A percentile compares a stretch with the other conserved stretches of the same genome.
Conservation (phyloP, 805 yeast genomes). For the Kuraishia hungarica region DNA sequence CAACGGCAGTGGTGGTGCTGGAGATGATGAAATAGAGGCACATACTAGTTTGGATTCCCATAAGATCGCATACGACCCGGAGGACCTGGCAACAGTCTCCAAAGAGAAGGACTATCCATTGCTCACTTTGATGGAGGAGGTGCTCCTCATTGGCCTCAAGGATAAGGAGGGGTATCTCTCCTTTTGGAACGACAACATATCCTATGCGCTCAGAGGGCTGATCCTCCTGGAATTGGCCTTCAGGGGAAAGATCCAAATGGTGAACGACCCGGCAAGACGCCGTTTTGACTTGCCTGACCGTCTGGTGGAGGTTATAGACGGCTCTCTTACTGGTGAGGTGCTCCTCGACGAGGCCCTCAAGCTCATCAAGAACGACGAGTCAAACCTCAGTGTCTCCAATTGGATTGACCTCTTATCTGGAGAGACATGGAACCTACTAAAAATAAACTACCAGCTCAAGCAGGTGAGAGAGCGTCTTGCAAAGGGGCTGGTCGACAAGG, state of each 20-base stretch:
- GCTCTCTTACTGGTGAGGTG: constrained; percentile 88
- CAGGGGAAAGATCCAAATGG: constrained; percentile 80
- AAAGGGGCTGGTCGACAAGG: constrained; percentile 95
- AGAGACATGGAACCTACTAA: constrained; percentile 95
- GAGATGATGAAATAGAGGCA: constrained; percentile 4
- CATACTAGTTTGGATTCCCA: constrained; percentile 28
- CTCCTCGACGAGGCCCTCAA: constrained; percentile 88
- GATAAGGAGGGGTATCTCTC: constrained; percentile 95
- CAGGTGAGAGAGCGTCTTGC: constrained; percentile 96
- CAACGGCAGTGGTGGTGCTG: neutral
- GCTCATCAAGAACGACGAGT: constrained; percentile 79
- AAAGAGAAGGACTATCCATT: constrained; percentile 45
- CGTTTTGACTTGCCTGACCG: constrained; percentile 85
- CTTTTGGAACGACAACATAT: constrained; percentile 96
- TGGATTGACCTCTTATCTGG: constrained; percentile 95
- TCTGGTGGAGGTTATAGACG: constrained; percentile 78
- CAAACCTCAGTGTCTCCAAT: constrained; percentile 65
- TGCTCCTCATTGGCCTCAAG: constrained; percentile 82
- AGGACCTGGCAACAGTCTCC: constrained; percentile 39
- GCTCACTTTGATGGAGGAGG: constrained; percentile 94
- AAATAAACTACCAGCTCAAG: constrained; percentile 89
- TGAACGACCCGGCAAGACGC: constrained; percentile 87
- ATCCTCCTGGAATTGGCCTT: constrained; percentile 87
- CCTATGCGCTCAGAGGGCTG: constrained; percentile 93
- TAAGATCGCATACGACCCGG: constrained; percentile 77